Percentiles rank a stretch among this genome's conserved stretches.
phyloP scores from a whole-genome alignment of 2,329 filamentous ascomycete genomes.

The Sclerotinia nivalis region DNA sequence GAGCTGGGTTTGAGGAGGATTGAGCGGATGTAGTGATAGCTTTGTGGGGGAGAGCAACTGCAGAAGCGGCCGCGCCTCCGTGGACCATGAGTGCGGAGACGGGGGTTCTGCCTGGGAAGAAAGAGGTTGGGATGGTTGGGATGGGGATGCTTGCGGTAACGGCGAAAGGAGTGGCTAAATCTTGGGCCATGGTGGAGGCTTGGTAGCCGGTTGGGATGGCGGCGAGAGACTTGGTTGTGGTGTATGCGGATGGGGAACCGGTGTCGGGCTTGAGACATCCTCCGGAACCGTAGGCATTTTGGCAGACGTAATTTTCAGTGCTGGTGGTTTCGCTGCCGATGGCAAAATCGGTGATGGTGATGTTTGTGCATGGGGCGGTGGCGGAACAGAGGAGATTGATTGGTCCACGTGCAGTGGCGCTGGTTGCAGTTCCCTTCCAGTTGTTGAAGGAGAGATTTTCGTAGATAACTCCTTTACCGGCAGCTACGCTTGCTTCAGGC shows the following conservation, averaged over 20 bases:
- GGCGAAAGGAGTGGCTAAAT: constrained; percentile 30
- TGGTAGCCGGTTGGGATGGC: constrained; percentile 25
- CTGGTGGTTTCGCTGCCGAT: constrained; percentile 54
- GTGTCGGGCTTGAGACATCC: constrained; percentile 42
- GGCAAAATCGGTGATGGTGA: constrained; percentile 52
- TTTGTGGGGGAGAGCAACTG: background rate
- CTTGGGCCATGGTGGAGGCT: constrained; percentile 28
- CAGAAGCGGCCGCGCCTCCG: background rate
- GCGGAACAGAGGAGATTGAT: constrained; percentile 55
- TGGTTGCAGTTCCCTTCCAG: constrained; percentile 55
- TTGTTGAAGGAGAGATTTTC: constrained; percentile 54
- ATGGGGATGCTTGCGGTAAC: constrained; percentile 33
- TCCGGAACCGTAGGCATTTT: constrained; percentile 51
- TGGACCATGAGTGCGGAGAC: constrained; percentile 17
- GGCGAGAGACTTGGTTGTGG: constrained; percentile 25
- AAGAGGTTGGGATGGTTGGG: constrained; percentile 34
- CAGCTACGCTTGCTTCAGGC: constrained; percentile 48
- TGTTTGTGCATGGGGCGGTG: constrained; percentile 52
- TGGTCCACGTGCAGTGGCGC: constrained; percentile 53
- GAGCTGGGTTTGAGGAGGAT: background rate
- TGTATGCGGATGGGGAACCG: constrained; percentile 15
- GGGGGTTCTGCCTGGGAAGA: constrained; percentile 34
- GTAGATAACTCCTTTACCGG: constrained; percentile 54
- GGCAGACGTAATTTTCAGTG: constrained; percentile 48
- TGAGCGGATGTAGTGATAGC: background rate